Evolutionary conservation across 2,329 filamentous ascomycete species (phyloP), one percentile per base, ranked within the genome.

Genomic region (Trichoderma brevicompactum): DNA sequence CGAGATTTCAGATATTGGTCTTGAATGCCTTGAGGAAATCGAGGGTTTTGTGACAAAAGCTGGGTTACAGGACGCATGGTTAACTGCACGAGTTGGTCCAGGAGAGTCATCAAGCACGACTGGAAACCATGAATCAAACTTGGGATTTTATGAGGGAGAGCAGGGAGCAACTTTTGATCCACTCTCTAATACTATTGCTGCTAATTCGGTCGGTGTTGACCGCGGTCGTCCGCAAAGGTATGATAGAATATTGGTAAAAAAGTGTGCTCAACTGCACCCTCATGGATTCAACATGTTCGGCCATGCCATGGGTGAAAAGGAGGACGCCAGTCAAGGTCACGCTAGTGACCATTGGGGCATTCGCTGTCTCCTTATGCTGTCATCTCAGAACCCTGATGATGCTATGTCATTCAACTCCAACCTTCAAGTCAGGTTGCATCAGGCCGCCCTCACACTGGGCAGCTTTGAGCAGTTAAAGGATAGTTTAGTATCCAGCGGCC

Each of bases 161-260:
- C 80, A 86, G 67, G 88, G 87, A 1, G 85, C 87, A 3, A 91
- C 88, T 0, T 90, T 88, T 71, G 83, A 90, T 70, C 87, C 87
- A 0, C 75, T 75, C 2, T 75, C 75, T 6, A 91, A 91, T 69
- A 72, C 74, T 0, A 77, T 89, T 12, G 87, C 88, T 3, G 80
- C 82, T 1, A 77, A 79, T 10, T 81, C 81, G 3, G 81, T 83
- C 1, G 79, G 79, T 3, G 77, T 72, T 52, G 80, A 79, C 53
- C 80, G 85, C 54, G 82, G 82, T 68, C 79, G 86, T 19, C 87
- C 88, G 2, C 88, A 90, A 70, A 77, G 89, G 54, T 90, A 90
- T 67, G 87, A 90, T 70, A 81, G 88, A 40, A 87, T 91, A 50
- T 74, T 89, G 2, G 74, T 87, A 40, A 83, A 80, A 50, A 72